Evolutionary conservation across 495 filamentous ascomycete genomes (phyloP).

Genomic region (Haplographium delicatum): DNA sequence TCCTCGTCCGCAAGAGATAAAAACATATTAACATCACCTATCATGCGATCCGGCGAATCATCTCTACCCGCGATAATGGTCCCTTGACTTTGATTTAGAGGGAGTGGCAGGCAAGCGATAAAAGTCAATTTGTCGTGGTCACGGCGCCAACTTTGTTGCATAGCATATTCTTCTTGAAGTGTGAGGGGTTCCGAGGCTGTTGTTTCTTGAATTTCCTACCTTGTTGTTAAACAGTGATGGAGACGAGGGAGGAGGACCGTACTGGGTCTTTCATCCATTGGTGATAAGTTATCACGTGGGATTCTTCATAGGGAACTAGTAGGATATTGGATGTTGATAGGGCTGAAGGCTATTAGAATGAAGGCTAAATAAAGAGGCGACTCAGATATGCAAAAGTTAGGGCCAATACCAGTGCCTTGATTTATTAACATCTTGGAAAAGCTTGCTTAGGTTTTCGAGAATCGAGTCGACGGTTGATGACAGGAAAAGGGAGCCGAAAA

Average conservation of each 20-base stretch:
- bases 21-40: conserved; percentile 88
- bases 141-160: conserved; percentile 76
- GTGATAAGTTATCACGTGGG: conserved; percentile 79
- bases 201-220: conserved; percentile 69
- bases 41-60: conserved; percentile 57
- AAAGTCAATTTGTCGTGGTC: conserved; percentile 74
- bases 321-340: conserved; percentile 59
- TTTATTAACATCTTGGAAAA: conserved; percentile 14
- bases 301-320: conserved; percentile 76
- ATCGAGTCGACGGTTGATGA: no score
- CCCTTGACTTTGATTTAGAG: not conserved
- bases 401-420: conserved; percentile 1
- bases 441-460: no score
- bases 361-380: not conserved
- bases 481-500: conserved; percentile 5
- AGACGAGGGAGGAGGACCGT: conserved; percentile 6
- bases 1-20: conserved; percentile 40
- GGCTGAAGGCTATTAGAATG: conserved; percentile 38
- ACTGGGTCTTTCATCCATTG: conserved; percentile 89
- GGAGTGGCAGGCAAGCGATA: conserved; percentile 50
- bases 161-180: conserved; percentile 73
- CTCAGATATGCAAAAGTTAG: not conserved
- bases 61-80: conserved; percentile 27
- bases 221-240: not conserved
- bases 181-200: conserved; percentile 81